Percentiles rank a stretch among this genome's conserved stretches.
These are phyloP conservation scores for Cercospora berteroae DNA, from an alignment of 2,329 filamentous ascomycete species.

Conservation along the genomic window DNA sequence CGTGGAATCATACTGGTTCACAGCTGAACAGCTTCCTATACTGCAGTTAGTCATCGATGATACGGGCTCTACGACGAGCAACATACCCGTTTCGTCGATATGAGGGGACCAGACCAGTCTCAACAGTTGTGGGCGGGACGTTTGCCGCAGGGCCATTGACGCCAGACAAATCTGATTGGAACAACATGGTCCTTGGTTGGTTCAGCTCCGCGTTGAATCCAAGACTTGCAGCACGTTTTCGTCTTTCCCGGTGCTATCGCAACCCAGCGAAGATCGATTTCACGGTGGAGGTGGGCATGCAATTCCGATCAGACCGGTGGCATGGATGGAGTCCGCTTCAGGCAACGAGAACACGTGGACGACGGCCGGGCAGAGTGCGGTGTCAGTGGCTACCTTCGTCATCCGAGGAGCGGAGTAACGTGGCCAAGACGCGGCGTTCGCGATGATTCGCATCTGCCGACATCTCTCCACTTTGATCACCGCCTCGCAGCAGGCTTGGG, in stretches of 20 bases:
- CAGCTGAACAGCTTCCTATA: conserved; percentile 35
- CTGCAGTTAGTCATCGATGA: background rate
- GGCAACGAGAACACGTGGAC: background rate
- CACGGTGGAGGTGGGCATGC: background rate
- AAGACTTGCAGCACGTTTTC: background rate
- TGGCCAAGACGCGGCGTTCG: background rate
- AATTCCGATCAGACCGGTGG: background rate
- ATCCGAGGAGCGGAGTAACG: conserved; percentile 1
- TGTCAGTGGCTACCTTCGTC: background rate
- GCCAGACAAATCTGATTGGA: background rate
- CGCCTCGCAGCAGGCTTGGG: background rate
- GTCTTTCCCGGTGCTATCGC: background rate
- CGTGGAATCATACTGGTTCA: conserved; percentile 32
- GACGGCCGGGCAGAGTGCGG: background rate
- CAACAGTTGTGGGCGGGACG: background rate
- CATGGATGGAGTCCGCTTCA: background rate
- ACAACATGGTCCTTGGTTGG: background rate
- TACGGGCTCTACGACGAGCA: background rate
- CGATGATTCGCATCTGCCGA: conserved; percentile 1
- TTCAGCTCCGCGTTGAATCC: background rate
- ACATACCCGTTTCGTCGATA: conserved; percentile 34
- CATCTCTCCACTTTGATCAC: background rate
- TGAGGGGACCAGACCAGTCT: conserved; percentile 21
- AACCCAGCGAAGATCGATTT: background rate
- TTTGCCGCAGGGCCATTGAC: background rate